Evolutionary conservation across 176 grass and related monocot genomes (phyloP), one percentile per base, ranked within the genome.

Genomic region (Raddia distichophylla): DNA sequence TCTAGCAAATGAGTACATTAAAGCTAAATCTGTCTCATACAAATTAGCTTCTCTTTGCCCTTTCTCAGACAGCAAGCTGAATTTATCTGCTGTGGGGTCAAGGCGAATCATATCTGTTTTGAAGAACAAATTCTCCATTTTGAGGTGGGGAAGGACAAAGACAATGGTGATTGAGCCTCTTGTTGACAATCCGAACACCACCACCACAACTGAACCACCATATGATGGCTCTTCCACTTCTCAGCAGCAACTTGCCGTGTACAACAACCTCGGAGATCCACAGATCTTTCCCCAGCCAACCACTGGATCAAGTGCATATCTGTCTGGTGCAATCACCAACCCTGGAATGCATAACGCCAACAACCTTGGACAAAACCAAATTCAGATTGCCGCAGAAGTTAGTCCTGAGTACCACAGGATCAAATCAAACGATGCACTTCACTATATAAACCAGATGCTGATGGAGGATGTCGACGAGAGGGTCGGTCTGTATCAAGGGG

Each of bases 401-500:
- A 75, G 18, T 47, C 60, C 53, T 51, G 77, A 81, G 42, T 74
- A 75, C 60, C 50, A 71, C 45, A 64, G 2, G 77, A 80, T 51
- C 62, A 74, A 53, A 74, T 68, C 84, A 62, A 74, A 82, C 16
- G 64, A 60, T 19, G 19, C 66, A 47, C 71, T 91, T 57, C 32
- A 73, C 56, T 59, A 88, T 69, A 82, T 91, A 61, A 91, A 48
- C 69, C 43, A 56, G 47, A 85, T 87, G 62, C 69, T 85, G 74
- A 73, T 88, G 65, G 81, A 88, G 11, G 85, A 85, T 56, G 19
- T 77, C 2, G 69, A 91, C 53, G 89, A 82, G 46, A 87, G 63
- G 47, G 66, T 61, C 11, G 15, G 34, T 59, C 12, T 3, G 6
- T 45, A 75, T 67, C 67, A 85, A 71, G 89, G 68, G 34, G 81